Percentiles rank a stretch among this genome's conserved stretches.
Conservation (phyloP, 192 early-diverging fungal genomes). For the Linderina pennispora region DNA sequence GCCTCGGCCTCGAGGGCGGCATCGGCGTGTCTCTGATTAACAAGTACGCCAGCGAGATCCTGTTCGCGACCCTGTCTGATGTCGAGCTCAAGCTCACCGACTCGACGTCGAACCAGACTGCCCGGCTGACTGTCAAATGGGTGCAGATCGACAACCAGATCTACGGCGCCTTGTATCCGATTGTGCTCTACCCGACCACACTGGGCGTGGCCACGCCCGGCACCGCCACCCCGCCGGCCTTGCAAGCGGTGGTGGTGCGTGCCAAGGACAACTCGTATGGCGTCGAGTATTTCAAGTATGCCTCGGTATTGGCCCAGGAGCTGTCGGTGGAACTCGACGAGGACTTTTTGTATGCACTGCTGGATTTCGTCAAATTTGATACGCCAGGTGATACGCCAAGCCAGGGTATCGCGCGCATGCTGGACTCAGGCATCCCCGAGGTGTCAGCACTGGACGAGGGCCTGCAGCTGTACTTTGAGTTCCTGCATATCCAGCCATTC, state of each 20-base stretch:
- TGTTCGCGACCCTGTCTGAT: conserved; percentile 75
- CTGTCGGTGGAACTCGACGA: conserved; percentile 92
- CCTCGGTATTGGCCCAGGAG: conserved; percentile 87
- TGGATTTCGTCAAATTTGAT: conserved; percentile 84
- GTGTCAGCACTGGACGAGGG: conserved; percentile 61
- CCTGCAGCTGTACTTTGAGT: conserved; percentile 87
- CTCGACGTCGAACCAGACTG: conserved; percentile 72
- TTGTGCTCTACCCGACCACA: conserved; percentile 91
- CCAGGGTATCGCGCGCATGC: conserved; percentile 24
- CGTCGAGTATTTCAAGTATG: conserved; percentile 92
- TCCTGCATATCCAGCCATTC: conserved; percentile 87
- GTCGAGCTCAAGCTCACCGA: conserved; percentile 75
- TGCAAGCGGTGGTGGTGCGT: conserved; percentile 69
- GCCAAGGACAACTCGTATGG: conserved; percentile 94
- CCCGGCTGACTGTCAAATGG: conserved; percentile 81
- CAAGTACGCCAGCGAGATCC: conserved; percentile 73
- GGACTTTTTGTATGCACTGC: conserved; percentile 77
- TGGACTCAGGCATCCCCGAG: conserved; percentile 59
- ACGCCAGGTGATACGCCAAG: conserved; percentile 20
- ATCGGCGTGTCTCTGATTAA: conserved; percentile 91
- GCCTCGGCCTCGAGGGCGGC: conserved; percentile 68
- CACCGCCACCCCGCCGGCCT: conserved; percentile 47
- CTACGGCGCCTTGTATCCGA: conserved; percentile 77
- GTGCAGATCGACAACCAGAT: conserved; percentile 97
- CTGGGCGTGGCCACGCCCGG: conserved; percentile 59